These are phyloP conservation scores for Xerocomus brunneocitrinus DNA, from an alignment of 768 basidiomycete species.

Conservation along the genomic window DNA sequence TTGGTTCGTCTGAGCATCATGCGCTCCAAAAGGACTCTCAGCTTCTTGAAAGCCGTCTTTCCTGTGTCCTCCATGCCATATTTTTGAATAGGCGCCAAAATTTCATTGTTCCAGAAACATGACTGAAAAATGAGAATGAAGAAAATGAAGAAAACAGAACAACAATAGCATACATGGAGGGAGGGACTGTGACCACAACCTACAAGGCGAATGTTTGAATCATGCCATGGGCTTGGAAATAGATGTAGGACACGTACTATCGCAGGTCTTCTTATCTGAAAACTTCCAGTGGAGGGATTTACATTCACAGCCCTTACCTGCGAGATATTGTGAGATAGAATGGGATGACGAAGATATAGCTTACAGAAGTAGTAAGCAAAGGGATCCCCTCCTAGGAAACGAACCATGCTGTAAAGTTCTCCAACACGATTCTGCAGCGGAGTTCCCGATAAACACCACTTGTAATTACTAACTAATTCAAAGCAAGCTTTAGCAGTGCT, in stretches of 20 bases:
- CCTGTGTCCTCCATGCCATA: constrained; percentile 81
- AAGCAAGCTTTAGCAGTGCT: constrained; percentile 98
- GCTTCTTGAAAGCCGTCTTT: constrained; percentile 81
- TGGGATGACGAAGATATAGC: constrained; percentile 19
- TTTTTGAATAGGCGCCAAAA: constrained; percentile 93
- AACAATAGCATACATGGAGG: constrained; percentile 56
- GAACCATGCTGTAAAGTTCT: constrained; percentile 90
- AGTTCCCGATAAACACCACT: constrained; percentile 96
- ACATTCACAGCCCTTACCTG: constrained; percentile 88
- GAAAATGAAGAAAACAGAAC: background rate
- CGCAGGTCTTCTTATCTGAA: constrained; percentile 74
- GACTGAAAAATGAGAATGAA: constrained; percentile 45
- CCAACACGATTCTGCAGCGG: constrained; percentile 98
- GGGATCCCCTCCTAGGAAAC: constrained; percentile 90
- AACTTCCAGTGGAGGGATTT: constrained; percentile 96
- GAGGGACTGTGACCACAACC: constrained; percentile 84
- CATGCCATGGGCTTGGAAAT: background rate
- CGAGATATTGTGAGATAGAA: background rate
- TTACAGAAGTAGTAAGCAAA: constrained; percentile 89
- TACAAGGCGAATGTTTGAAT: constrained; percentile 24
- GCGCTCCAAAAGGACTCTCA: constrained; percentile 81
- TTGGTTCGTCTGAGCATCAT: constrained; percentile 96
- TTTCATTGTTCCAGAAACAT: constrained; percentile 97
- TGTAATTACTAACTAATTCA: constrained; percentile 71
- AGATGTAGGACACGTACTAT: constrained; percentile 47